Evolutionary conservation across 148 eudicot genomes (phyloP).

Genomic region (Vaccinium corymbosum): DNA sequence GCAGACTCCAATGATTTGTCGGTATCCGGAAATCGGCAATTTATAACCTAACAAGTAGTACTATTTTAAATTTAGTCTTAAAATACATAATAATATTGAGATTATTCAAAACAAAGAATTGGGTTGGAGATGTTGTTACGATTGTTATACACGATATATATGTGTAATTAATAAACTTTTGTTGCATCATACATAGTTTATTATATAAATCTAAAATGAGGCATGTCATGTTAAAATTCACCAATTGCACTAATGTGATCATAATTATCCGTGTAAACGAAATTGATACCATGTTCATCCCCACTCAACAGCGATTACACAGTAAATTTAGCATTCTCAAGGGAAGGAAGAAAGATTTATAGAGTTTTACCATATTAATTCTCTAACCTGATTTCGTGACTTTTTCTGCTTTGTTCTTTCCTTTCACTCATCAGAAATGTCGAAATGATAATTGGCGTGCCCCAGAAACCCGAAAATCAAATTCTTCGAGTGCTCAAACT

Average conservation of each 20-base stretch:
- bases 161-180: not conserved
- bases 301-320: not conserved
- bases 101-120: no score
- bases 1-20: no score
- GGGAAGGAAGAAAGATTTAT: not conserved
- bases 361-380: not conserved
- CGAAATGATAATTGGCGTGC: conserved; percentile 19
- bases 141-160: not conserved
- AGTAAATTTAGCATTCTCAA: not conserved
- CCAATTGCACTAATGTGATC: not conserved
- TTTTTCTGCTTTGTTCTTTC: not conserved
- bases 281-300: no score
- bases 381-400: not conserved
- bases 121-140: not conserved
- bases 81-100: no score
- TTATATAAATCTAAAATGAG: not conserved
- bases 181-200: not conserved
- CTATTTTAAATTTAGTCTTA: no score
- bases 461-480: conserved; percentile 3
- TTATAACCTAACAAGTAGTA: no score
- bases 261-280: not conserved
- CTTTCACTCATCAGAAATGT: conserved; percentile 12
- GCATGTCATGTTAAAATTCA: not conserved
- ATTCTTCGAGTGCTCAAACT: not conserved
- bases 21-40: no score